These are phyloP conservation scores for Kwoniella botswanensis DNA, from an alignment of 768 basidiomycete species.

Conservation along the genomic window DNA sequence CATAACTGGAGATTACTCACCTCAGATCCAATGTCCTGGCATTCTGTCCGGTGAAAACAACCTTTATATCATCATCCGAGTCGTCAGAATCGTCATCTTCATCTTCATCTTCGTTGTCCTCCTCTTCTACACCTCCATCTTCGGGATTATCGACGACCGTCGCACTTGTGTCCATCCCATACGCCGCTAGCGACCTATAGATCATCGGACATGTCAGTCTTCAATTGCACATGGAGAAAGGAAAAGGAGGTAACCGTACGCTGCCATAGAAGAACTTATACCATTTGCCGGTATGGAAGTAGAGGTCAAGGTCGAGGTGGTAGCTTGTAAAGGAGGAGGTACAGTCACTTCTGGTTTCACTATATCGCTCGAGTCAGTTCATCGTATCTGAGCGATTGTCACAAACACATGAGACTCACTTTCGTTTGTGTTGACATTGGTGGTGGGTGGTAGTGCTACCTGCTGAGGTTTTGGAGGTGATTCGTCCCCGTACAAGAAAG, in stretches of 20 bases:
- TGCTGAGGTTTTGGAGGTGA: slow-evolving; percentile 19
- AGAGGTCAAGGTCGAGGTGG: slow-evolving; percentile 48
- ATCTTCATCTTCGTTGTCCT: slow-evolving; percentile 33
- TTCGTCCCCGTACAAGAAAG: slow-evolving; percentile 74
- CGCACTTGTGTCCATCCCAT: slow-evolving; percentile 40
- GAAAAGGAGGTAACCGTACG: slow-evolving; percentile 24
- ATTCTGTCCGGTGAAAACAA: slow-evolving; percentile 48
- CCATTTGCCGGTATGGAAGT: background rate
- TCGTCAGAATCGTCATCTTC: slow-evolving; percentile 29
- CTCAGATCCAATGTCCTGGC: slow-evolving; percentile 53
- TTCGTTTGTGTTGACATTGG: background rate
- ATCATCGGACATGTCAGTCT: background rate
- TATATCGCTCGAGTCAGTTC: background rate
- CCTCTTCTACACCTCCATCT: slow-evolving; percentile 46
- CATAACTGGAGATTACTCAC: slow-evolving; percentile 29
- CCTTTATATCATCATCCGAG: slow-evolving; percentile 46
- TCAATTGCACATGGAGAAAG: too few relatives aligned
- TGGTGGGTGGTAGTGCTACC: slow-evolving; percentile 41
- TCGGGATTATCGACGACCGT: slow-evolving; percentile 41
- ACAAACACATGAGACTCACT: background rate
- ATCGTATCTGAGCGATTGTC: background rate
- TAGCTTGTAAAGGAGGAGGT: background rate
- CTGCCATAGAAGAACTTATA: slow-evolving; percentile 35
- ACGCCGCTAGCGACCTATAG: slow-evolving; percentile 41
- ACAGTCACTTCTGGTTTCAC: background rate